These are phyloP conservation scores for Pythium pyrilobum DNA, from an alignment of 352 stramenopile species.

Conservation along the genomic window DNA sequence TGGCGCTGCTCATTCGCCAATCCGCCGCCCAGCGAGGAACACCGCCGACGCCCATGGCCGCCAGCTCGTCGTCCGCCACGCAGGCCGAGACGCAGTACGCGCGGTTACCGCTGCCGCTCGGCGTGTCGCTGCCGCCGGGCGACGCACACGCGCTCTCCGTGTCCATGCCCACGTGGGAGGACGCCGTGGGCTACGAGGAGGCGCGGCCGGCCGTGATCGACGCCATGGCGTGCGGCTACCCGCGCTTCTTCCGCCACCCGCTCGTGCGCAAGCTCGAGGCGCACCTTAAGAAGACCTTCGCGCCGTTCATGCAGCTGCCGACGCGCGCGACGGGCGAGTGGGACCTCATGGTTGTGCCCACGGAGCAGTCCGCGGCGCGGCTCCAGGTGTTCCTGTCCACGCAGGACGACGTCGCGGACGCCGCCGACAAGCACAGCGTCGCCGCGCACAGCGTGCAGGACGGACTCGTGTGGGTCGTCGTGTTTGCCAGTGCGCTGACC, in stretches of 20 bases:
- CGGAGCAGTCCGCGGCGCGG: slow-evolving; percentile 40
- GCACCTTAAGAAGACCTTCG: slow-evolving; percentile 22
- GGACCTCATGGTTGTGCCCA: slow-evolving; percentile 56
- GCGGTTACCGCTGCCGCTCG: slow-evolving; percentile 43
- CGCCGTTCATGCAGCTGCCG: slow-evolving; percentile 20
- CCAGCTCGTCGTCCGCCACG: slow-evolving; percentile 13
- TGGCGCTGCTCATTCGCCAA: background rate
- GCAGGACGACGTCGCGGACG: slow-evolving; percentile 10
- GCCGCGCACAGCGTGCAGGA: slow-evolving; percentile 34
- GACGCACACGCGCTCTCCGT: slow-evolving; percentile 77
- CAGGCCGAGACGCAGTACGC: slow-evolving; percentile 1
- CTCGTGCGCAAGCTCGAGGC: slow-evolving; percentile 66
- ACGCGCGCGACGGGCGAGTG: slow-evolving; percentile 18
- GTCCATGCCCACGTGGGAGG: slow-evolving; percentile 72
- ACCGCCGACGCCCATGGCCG: slow-evolving; percentile 4
- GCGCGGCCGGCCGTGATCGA: slow-evolving; percentile 51
- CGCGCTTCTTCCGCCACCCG: slow-evolving; percentile 91
- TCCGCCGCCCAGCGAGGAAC: background rate
- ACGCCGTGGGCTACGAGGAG: slow-evolving; percentile 92
- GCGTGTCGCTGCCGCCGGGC: slow-evolving; percentile 61
- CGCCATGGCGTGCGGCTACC: slow-evolving; percentile 87
- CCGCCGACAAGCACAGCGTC: slow-evolving; percentile 15
- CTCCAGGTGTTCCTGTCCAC: slow-evolving; percentile 63
- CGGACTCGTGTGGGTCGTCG: slow-evolving; percentile 52
- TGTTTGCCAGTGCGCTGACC: slow-evolving; percentile 55